Base-by-base conservation (phyloP, 345 rosid species). In the Citrus glauca region DNA sequence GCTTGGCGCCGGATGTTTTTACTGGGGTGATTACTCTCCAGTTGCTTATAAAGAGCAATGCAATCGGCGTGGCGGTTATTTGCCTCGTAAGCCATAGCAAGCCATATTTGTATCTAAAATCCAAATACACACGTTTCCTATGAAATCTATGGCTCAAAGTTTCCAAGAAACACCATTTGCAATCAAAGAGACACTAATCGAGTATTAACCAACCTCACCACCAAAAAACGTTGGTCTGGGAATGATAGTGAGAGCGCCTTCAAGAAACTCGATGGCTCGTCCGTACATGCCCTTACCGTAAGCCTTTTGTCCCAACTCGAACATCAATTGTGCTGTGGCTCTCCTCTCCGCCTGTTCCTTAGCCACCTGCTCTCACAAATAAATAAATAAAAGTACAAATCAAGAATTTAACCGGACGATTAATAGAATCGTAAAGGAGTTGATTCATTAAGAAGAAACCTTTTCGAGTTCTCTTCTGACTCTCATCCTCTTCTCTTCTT, bases 1-100 rank as follows among this genome's bases (percentile, higher is more conserved):
- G 99, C 99, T 84, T 95, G 99, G 33, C 98, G 98, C 35, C 94
- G 92, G 35, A 95, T 95, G 84, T 93, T 90, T 78, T 81, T 67
- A 78, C 87, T 88, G 0, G 98, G 99, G 27, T 95, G 99, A 82
- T 74, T 85, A 88, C 80, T 82, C 89, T 95, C 99, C 86, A 95
- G 74, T 82, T 93, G 95, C 84, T 75, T 85, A 88, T 93, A 95
- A 80, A 95, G 96, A 73, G 85, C 89, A 80, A 95, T 93, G 88
- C 99, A 93, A 81, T 95, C 98, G 7, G 76, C 79, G 28, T 92
- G 98, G 63, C 98, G 96, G 72, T 91, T 90, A 81, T 91, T 93
- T 67, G 99, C 98, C 83, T 93, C 99, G 68, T 95, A 95, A 65
- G 98, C 99, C 99, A 95, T 93, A 35, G 96, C 99, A 68, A 95